Conservation (phyloP, 192 early-diverging fungal genomes). For the Coemansia sp. region DNA sequence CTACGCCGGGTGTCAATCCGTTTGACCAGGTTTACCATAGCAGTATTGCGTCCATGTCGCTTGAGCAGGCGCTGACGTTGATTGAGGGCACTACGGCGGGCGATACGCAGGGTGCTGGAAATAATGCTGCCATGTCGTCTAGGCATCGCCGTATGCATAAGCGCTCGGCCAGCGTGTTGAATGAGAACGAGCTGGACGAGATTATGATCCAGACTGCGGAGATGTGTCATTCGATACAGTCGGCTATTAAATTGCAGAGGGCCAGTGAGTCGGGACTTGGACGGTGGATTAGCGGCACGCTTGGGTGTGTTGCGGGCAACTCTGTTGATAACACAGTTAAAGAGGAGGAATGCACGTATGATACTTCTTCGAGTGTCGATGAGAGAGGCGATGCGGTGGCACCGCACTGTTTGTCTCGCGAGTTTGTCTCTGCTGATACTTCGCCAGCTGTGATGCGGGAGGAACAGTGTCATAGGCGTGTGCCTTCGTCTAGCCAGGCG, state of each 20-base stretch:
- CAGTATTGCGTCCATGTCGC: slow-evolving; percentile 33
- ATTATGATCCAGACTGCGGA: slow-evolving; percentile 53
- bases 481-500: slow-evolving; percentile 5
- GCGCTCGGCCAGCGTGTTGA: slow-evolving; percentile 40
- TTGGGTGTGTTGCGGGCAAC: slow-evolving; percentile 7
- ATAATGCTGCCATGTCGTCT: neutral
- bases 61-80: slow-evolving; percentile 46
- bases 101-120: neutral
- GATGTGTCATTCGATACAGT: slow-evolving; percentile 51
- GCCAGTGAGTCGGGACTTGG: slow-evolving; percentile 37
- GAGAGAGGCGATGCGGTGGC: neutral
- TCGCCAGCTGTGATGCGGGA: slow-evolving; percentile 9
- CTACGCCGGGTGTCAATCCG: slow-evolving; percentile 16
- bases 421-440: slow-evolving; percentile 25
- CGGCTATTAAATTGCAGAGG: slow-evolving; percentile 38
- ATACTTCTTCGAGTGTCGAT: neutral
- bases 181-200: slow-evolving; percentile 44
- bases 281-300: slow-evolving; percentile 28
- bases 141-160: slow-evolving; percentile 40
- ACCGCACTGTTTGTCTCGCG: neutral
- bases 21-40: slow-evolving; percentile 37
- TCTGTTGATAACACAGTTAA: neutral
- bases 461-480: neutral
- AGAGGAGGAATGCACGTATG: neutral
- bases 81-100: slow-evolving; percentile 27